These are phyloP conservation scores for Penicillium sp. DNA, from an alignment of 2,329 filamentous ascomycete genomes.

Conservation along the genomic window DNA sequence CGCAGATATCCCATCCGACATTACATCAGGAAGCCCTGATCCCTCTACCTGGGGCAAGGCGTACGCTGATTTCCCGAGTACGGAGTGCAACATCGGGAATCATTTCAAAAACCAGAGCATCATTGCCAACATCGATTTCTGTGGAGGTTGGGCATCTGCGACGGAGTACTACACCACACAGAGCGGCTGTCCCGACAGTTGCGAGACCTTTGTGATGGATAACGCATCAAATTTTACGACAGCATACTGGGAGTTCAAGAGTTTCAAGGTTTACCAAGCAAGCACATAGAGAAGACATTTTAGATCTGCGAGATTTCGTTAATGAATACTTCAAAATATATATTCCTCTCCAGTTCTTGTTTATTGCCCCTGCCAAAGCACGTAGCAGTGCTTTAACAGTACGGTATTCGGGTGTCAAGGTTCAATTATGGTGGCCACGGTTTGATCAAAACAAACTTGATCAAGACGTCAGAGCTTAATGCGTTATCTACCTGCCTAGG, in stretches of 20 bases:
- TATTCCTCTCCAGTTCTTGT: neutral
- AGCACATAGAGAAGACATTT: slow-evolving; percentile 1
- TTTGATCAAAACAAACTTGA: no score
- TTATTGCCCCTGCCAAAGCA: neutral
- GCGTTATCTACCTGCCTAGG: no score
- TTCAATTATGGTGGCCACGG: no score
- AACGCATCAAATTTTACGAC: slow-evolving; percentile 57
- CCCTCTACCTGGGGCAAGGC: neutral
- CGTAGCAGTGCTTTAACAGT: no score
- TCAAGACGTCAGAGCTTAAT: no score
- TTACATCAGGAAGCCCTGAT: neutral
- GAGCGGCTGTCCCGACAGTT: slow-evolving; percentile 52
- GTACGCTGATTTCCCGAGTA: neutral
- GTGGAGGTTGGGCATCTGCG: neutral
- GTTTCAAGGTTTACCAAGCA: slow-evolving; percentile 57
- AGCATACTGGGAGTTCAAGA: slow-evolving; percentile 66
- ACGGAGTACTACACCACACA: slow-evolving; percentile 29
- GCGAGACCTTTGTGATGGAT: slow-evolving; percentile 58
- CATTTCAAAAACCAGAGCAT: neutral
- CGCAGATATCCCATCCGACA: neutral
- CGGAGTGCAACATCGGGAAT: neutral
- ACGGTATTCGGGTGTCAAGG: no score
- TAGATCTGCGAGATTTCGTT: neutral
- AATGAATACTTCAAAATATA: neutral
- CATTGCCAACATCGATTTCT: neutral